These are phyloP conservation scores for Phaeolepiota aurea DNA, from an alignment of 768 basidiomycete species.

Conservation along the genomic window DNA sequence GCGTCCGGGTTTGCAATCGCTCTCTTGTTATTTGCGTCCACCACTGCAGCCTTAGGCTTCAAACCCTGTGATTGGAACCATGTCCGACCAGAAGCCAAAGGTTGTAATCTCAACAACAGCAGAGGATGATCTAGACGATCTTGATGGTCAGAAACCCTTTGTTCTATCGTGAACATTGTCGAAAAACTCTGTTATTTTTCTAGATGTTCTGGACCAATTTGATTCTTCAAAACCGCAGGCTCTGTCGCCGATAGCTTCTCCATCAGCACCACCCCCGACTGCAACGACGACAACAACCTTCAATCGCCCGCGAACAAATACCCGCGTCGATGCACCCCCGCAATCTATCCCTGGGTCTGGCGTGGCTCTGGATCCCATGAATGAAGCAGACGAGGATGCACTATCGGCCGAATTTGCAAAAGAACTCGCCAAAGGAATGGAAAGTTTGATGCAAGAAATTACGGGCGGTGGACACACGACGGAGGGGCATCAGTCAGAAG, in stretches of 20 bases:
- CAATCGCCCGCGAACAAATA: constrained; percentile 38
- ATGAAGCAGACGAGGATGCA: constrained; percentile 29
- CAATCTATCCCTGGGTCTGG: constrained; percentile 26
- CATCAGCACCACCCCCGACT: constrained; percentile 23
- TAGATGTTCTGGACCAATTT: constrained; percentile 43
- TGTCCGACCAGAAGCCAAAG: too few species aligned
- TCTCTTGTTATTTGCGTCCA: too few species aligned
- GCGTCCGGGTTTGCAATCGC: too few species aligned
- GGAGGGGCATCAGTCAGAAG: constrained; percentile 16
- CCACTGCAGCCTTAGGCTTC: too few species aligned
- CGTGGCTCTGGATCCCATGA: constrained; percentile 15
- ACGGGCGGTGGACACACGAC: constrained; percentile 19
- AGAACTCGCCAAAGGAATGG: constrained; percentile 43
- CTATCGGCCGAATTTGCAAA: constrained; percentile 33
- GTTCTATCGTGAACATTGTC: constrained; percentile 3
- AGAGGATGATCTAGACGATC: constrained; percentile 63
- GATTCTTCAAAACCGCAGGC: constrained; percentile 10
- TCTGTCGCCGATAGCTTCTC: constrained; percentile 13
- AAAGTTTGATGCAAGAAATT: constrained; percentile 38
- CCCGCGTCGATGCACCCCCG: constrained; percentile 35
- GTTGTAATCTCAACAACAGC: too few species aligned
- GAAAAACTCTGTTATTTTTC: background rate
- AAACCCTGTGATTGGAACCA: too few species aligned
- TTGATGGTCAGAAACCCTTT: constrained; percentile 35
- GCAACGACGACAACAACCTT: constrained; percentile 15